Base-by-base conservation (phyloP, 352 stramenopile species). In the Globisporangium camurandrum region DNA sequence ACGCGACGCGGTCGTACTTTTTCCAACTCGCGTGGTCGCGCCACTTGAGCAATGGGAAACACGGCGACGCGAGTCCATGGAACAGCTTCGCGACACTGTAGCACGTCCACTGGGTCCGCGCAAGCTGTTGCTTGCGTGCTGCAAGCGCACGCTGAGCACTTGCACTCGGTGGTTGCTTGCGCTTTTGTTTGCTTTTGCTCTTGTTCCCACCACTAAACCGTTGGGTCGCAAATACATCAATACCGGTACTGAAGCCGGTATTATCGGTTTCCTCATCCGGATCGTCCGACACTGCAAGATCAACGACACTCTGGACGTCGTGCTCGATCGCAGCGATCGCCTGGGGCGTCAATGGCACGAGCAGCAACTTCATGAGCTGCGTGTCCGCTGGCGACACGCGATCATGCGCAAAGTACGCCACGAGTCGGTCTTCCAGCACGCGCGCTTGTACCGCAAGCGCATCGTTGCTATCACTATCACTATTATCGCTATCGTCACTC, bases 51-150 rank as follows among this genome's bases (percentile, higher is more conserved):
- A 65, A 63, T 12, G 75, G 67, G 45, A 88, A 86, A 37, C 66
- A 73, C 26, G 79, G 79, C 23, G 69, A 86, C 36, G 69, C 62
- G 24, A 93, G 60, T 6, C 82, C 82, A 38, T 93, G 82, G 49
- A 91, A 86, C 28, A 93, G 64, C 31, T 83, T 81, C 1, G 79
- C 78, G 40, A 91, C 73, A n/a, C 61, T 79, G 56, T 82, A 75
- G 49, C 66, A 67, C 40, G 81, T 79, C 75, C 75, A 92, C 22
- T 59, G 53, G 1, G 53, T 59, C 16, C 33, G 47, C 8, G 53
- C 38, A 30, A 59, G 47, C 33, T 59, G 37, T n/a, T 38, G n/a
- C 20, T 27, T 36, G 30, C 30, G 33, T 46, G 41, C 37, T 10
- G 24, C 17, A 9, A 23, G 26, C 7, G 24, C 17, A 11, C 33